A percentile compares a stretch with the other conserved stretches of the same genome.
Evolutionary conservation across 2,329 filamentous ascomycete genomes (phyloP).

Genomic region (Neonectria punicea): DNA sequence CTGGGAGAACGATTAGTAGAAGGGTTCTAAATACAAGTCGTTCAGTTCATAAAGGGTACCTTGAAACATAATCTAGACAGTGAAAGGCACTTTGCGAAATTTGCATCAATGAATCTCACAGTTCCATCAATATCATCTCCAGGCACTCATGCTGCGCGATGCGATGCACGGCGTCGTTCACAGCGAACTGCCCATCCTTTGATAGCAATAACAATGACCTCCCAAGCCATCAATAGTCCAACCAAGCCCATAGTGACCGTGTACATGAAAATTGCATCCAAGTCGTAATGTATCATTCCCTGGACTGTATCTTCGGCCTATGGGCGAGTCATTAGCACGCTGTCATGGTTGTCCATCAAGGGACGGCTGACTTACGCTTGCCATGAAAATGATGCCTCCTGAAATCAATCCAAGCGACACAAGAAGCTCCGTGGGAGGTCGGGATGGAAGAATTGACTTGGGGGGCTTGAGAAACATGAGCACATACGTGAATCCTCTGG

Average conservation of each 20-base stretch:
- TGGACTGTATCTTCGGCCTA: slow-evolving; percentile 79
- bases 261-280: slow-evolving; percentile 95
- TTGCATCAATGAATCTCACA: slow-evolving; percentile 12
- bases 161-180: slow-evolving; percentile 45
- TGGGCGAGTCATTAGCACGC: slow-evolving; percentile 13
- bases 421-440: slow-evolving; percentile 91
- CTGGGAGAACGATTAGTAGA: not conserved
- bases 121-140: not conserved
- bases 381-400: slow-evolving; percentile 92
- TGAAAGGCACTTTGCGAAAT: slow-evolving; percentile 17
- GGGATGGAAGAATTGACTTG: slow-evolving; percentile 80
- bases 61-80: slow-evolving; percentile 32
- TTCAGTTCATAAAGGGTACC: slow-evolving; percentile 41
- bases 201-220: slow-evolving; percentile 79
- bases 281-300: slow-evolving; percentile 78
- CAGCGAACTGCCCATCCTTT: slow-evolving; percentile 83
- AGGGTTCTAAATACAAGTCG: slow-evolving; percentile 15
- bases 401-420: slow-evolving; percentile 86
- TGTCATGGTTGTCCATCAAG: slow-evolving; percentile 30
- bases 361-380: slow-evolving; percentile 70
- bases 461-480: slow-evolving; percentile 84
- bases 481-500: slow-evolving; percentile 82
- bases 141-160: not conserved
- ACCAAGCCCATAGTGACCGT: slow-evolving; percentile 88
- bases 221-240: slow-evolving; percentile 86